phyloP scores from a whole-genome alignment of 345 rosid genomes.

The Ailanthus altissimus region DNA sequence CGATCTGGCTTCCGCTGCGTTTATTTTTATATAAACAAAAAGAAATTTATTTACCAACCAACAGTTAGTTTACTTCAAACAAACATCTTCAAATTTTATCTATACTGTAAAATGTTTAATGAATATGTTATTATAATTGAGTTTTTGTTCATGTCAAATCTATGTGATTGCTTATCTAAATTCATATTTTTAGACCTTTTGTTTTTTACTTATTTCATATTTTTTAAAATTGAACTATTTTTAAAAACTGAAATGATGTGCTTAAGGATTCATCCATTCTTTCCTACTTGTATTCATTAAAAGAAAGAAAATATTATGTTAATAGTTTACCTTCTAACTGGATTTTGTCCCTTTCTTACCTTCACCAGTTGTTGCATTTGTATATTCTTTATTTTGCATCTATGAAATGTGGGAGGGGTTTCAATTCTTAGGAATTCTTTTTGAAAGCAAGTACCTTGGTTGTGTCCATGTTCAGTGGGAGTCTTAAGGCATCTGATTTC shows the following conservation, averaged over 20 bases:
- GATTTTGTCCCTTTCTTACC: not conserved
- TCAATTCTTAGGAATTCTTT: slow-evolving; percentile 25
- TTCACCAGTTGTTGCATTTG: not conserved
- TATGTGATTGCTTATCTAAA: too few species aligned
- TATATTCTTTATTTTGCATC: not conserved
- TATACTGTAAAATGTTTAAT: too few species aligned
- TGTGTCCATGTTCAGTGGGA: slow-evolving; percentile 96
- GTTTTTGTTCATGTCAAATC: not conserved
- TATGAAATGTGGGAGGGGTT: slow-evolving; percentile 12
- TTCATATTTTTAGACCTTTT: too few species aligned
- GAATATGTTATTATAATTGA: not conserved
- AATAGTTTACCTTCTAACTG: not conserved
- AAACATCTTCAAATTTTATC: not conserved
- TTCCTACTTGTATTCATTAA: not conserved
- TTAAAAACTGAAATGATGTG: not conserved
- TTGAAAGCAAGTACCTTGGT: slow-evolving; percentile 95
- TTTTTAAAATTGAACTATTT: too few species aligned
- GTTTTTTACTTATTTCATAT: too few species aligned
- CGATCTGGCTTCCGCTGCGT: too few species aligned
- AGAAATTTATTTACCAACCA: too few species aligned
- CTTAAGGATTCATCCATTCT: not conserved
- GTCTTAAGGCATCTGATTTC: slow-evolving; percentile 87
- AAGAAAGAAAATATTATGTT: not conserved
- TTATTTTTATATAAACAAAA: too few species aligned
- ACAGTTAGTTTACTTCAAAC: slow-evolving; percentile 41